These are phyloP conservation scores for Comarum palustre DNA, from an alignment of 306 rosid genomes.

Conservation along the genomic window DNA sequence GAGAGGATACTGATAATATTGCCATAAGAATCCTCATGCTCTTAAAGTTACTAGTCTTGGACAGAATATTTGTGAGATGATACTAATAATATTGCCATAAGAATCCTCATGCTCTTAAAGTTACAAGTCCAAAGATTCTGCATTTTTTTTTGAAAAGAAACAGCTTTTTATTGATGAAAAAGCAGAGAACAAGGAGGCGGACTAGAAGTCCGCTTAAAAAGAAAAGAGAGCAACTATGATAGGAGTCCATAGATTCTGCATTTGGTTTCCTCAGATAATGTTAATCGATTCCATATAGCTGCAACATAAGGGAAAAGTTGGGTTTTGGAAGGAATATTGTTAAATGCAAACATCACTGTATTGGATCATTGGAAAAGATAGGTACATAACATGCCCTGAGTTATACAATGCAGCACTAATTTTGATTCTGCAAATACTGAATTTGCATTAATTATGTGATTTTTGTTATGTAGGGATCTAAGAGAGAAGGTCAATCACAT, in stretches of 20 bases:
- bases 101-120: too few species aligned
- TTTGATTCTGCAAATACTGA: not conserved
- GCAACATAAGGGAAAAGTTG: not conserved
- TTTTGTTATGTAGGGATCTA: conserved; percentile 45
- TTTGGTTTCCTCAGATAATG: too few species aligned
- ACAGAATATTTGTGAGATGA: too few species aligned
- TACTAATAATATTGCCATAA: too few species aligned
- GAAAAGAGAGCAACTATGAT: too few species aligned
- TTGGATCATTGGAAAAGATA: not conserved
- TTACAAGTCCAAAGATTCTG: not conserved
- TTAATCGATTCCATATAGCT: not conserved
- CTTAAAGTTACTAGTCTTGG: too few species aligned
- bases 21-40: conserved; percentile 15
- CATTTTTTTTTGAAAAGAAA: too few species aligned
- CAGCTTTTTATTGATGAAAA: too few species aligned
- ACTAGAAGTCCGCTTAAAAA: too few species aligned
- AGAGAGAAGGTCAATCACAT: conserved; percentile 44
- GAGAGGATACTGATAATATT: not conserved
- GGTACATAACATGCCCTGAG: too few species aligned
- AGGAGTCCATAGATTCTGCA: too few species aligned
- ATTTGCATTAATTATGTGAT: not conserved
- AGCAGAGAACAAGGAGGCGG: too few species aligned
- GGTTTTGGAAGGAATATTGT: not conserved
- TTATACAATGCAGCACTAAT: not conserved
- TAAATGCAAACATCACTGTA: not conserved